Conservation (phyloP, 179 eudicot genomes). For the Dionaea muscipula region DNA sequence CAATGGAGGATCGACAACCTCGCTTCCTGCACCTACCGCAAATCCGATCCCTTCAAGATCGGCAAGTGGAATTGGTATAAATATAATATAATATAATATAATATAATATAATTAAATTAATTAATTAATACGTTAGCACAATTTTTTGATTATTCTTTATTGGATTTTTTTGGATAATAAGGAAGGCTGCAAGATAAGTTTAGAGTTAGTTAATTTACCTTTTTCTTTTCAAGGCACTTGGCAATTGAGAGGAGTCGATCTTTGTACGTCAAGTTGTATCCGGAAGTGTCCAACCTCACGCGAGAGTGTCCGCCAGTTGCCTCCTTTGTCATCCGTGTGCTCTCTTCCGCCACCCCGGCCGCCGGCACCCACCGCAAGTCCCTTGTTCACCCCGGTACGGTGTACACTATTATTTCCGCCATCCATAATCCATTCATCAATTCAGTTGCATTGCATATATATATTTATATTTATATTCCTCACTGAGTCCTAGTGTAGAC, state of each 20-base stretch:
- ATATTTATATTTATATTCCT: no score
- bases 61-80: constrained; percentile 84
- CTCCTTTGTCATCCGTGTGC: constrained; percentile 53
- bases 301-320: constrained; percentile 77
- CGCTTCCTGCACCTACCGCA: constrained; percentile 60
- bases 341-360: constrained; percentile 43
- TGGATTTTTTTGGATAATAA: background rate
- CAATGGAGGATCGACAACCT: constrained; percentile 84
- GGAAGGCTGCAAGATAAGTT: no score
- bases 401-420: no score
- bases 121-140: background rate
- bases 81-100: no score
- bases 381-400: constrained; percentile 84
- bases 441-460: background rate
- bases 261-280: constrained; percentile 57
- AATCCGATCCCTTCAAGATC: constrained; percentile 79
- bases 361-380: constrained; percentile 47
- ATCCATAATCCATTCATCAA: background rate
- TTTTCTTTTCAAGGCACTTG: constrained; percentile 49
- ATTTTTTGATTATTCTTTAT: no score
- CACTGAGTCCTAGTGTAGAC: no score
- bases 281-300: constrained; percentile 52
- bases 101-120: no score
- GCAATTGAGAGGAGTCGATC: constrained; percentile 60
- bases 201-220: background rate